Conservation (phyloP, 768 basidiomycete species). For the Lactifluus rugatus region DNA sequence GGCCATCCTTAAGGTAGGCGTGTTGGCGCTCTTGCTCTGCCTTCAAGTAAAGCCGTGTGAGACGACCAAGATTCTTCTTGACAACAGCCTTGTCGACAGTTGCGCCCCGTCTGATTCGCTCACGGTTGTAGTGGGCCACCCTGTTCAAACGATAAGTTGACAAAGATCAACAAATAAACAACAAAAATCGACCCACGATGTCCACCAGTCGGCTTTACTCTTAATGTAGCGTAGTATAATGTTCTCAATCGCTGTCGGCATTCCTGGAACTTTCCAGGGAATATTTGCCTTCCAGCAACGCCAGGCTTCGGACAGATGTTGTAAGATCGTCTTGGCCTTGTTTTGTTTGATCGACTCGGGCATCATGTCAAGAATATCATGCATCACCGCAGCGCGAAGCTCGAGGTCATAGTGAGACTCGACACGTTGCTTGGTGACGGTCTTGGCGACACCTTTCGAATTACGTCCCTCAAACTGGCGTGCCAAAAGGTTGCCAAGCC, state of each 20-base stretch:
- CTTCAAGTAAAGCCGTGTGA: constrained; percentile 95
- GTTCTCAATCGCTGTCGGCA: constrained; percentile 99
- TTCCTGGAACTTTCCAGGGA: constrained; percentile 99
- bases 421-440: constrained; percentile 97
- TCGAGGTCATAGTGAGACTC: constrained; percentile 99
- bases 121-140: constrained; percentile 96
- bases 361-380: constrained; percentile 99
- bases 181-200: constrained; percentile 48
- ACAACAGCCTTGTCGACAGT: constrained; percentile 98
- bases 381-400: constrained; percentile 97
- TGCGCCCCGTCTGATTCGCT: constrained; percentile 92
- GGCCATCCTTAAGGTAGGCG: constrained; percentile 97
- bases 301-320: constrained; percentile 98
- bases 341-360: constrained; percentile 99
- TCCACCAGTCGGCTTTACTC: constrained; percentile 99
- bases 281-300: constrained; percentile 96
- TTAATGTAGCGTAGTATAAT: constrained; percentile 99
- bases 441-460: constrained; percentile 93
- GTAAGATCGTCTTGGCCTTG: constrained; percentile 98
- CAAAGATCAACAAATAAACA: no score
- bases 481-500: constrained; percentile 94
- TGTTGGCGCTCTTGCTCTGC: constrained; percentile 99
- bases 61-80: constrained; percentile 96
- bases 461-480: constrained; percentile 98
- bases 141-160: constrained; percentile 27